Base-by-base conservation (phyloP, 371 early-diverging fungal species). In the Rhizoclosmatium hyalinum region DNA sequence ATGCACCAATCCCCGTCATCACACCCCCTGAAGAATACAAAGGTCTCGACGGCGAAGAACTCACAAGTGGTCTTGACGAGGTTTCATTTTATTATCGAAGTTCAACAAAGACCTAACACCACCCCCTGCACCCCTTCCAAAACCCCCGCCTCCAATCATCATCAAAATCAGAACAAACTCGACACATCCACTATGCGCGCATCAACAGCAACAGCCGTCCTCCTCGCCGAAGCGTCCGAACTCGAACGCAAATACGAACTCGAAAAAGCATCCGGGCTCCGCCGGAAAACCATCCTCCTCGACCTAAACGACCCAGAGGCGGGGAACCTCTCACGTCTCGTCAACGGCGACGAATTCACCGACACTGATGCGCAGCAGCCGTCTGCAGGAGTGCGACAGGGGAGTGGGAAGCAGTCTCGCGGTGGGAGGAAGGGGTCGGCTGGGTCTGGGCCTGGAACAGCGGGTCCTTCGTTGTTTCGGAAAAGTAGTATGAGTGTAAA, bases 271-370 rank as follows among this genome's bases (percentile, higher is more conserved):
- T 44, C 43, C 19, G 72, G 72, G 0, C 14, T 71, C 21, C 60
- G 72, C 8, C 50, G 72, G 10, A 71, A 71, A 61, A 71, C 72
- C 6, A 71, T 71, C 32, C 32, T 71, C 1, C 24, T 71, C 17
- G 72, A 71, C 17, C 17, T 71, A 14, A 17, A 71, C 4, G 72
- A 71, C 50, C 67, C 67, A 32, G 67, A 67, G 4, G 67, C 67
- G 39, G 32, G 32, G 32, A 17, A 44, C 8, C 14, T 67, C 6
- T 17, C 17, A 6, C 46, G 54, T 4, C 32, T 58, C 21, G 21
- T 58, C 17, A 32, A 32, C 19, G 32, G 32, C 32, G 32, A 32
- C 32, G 32, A 32, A 32, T 32, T 32, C 32, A 32, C 32, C 32
- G 32, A 32, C 32, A 32, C 32, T 32, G 32, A 32, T 32, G 32